Base-by-base conservation (phyloP, 371 early-diverging fungal species). In the Conidiobolus incongruus region DNA sequence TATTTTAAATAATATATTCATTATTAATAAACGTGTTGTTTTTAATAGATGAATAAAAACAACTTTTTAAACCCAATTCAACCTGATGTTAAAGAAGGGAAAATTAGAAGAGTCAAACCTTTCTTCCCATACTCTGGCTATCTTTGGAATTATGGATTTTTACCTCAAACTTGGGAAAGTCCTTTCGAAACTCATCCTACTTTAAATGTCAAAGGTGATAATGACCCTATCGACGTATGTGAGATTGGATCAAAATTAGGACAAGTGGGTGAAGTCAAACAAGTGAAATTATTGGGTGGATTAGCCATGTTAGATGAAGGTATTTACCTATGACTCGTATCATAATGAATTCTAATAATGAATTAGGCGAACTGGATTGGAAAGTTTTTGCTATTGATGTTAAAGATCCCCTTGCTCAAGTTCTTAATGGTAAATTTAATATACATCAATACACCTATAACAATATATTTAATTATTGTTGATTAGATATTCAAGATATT, bases 291-390 rank as follows among this genome's bases (percentile, higher is more conserved):
- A 7, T 71, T 98, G 22, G 99, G 99, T 37, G 77, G 83, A 49
- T 77, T 98, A 77, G 98, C 93, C 36, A 67, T 98, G 56, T 61
- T 98, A 46, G 98, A 98, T 60, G 90, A 92, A 60, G n/a, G n/a
- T n/a, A n/a, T n/a, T n/a, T n/a, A n/a, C n/a, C n/a, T n/a, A n/a
- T n/a, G n/a, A n/a, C n/a, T n/a, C n/a, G n/a, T n/a, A n/a, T n/a
- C n/a, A n/a, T n/a, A n/a, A n/a, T n/a, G n/a, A n/a, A n/a, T n/a
- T n/a, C n/a, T n/a, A n/a, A n/a, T n/a, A n/a, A n/a, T n/a, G n/a
- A n/a, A n/a, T n/a, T n/a, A n/a, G 71, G 89, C 44, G 99, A 98
- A 67, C 94, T 97, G 33, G 99, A 98, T 72, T 98, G 98, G 98
- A 98, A 98, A 66, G 72, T 98, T 38, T 68, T 98, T 47, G 89